Evolutionary conservation across 192 early-diverging fungal species (phyloP).

Genomic region (Coemansia sp.): DNA sequence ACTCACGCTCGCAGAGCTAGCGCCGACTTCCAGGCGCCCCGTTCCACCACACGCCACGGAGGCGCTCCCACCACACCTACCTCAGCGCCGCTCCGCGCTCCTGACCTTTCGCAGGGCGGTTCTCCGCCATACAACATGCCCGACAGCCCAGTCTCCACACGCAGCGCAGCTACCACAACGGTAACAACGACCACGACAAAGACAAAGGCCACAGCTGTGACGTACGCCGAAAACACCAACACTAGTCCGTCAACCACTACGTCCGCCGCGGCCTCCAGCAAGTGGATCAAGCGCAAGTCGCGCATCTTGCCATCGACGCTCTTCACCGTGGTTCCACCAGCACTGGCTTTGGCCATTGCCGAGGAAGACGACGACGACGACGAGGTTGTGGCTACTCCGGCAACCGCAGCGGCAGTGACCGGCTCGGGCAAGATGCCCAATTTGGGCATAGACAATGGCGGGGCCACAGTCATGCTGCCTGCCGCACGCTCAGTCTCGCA

Average conservation of each 20-base stretch:
- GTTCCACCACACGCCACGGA: background rate
- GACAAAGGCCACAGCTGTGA: background rate
- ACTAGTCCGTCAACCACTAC: background rate
- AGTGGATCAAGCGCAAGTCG: slow-evolving; percentile 55
- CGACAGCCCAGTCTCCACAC: background rate
- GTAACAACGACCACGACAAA: background rate
- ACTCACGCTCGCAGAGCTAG: background rate
- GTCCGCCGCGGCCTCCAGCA: slow-evolving; percentile 8
- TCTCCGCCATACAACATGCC: background rate
- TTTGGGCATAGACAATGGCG: background rate
- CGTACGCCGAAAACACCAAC: slow-evolving; percentile 10
- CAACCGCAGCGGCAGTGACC: slow-evolving; percentile 5
- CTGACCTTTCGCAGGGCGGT: background rate
- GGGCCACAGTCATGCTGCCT: background rate
- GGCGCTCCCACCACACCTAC: background rate
- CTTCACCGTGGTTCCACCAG: slow-evolving; percentile 10
- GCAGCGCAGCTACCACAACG: slow-evolving; percentile 2
- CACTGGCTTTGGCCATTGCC: background rate
- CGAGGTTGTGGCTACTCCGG: slow-evolving; percentile 19
- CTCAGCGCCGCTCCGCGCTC: background rate
- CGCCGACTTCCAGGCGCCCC: background rate
- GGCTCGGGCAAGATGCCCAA: slow-evolving; percentile 2
- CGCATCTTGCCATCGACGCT: slow-evolving; percentile 38
- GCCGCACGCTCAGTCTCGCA: slow-evolving; percentile 4
- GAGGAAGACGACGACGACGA: slow-evolving; percentile 20